Percentiles rank a stretch among this genome's conserved stretches.
Evolutionary conservation across 106 monocot species (phyloP).

Genomic region (Allium sativum): DNA sequence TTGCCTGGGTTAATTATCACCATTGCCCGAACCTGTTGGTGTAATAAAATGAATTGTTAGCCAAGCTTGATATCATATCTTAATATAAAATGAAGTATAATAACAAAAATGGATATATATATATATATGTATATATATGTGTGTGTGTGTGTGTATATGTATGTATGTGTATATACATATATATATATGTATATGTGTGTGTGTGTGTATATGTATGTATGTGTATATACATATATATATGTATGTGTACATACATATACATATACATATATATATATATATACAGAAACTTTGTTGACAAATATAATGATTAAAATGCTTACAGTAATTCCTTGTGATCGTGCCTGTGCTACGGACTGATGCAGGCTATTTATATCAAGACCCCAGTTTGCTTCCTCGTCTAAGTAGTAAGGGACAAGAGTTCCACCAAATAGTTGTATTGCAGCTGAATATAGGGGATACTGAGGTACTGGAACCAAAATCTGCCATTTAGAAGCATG

Average conservation of each 20-base stretch:
- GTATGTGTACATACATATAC: too few species aligned
- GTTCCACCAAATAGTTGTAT: slow-evolving; percentile 85
- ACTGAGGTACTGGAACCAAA: slow-evolving; percentile 96
- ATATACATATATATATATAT: too few species aligned
- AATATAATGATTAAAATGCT: slow-evolving; percentile 10
- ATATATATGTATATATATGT: too few species aligned
- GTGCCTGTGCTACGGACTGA: slow-evolving; percentile 50
- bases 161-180: too few species aligned
- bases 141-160: too few species aligned
- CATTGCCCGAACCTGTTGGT: slow-evolving; percentile 80
- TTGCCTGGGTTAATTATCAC: slow-evolving; percentile 99
- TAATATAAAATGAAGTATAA: too few species aligned
- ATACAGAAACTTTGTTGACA: too few species aligned
- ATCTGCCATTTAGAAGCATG: slow-evolving; percentile 39
- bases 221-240: too few species aligned
- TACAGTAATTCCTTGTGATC: slow-evolving; percentile 82
- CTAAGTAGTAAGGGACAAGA: slow-evolving; percentile 89
- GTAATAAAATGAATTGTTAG: slow-evolving; percentile 1
- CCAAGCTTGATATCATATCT: background rate
- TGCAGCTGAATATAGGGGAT: slow-evolving; percentile 97
- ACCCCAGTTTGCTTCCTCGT: slow-evolving; percentile 91
- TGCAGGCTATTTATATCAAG: slow-evolving; percentile 70
- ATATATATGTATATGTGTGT: too few species aligned
- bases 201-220: too few species aligned
- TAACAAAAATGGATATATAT: too few species aligned